phyloP scores from a whole-genome alignment of 2,329 filamentous ascomycete genomes.

The Ophiostoma tasmaniense region DNA sequence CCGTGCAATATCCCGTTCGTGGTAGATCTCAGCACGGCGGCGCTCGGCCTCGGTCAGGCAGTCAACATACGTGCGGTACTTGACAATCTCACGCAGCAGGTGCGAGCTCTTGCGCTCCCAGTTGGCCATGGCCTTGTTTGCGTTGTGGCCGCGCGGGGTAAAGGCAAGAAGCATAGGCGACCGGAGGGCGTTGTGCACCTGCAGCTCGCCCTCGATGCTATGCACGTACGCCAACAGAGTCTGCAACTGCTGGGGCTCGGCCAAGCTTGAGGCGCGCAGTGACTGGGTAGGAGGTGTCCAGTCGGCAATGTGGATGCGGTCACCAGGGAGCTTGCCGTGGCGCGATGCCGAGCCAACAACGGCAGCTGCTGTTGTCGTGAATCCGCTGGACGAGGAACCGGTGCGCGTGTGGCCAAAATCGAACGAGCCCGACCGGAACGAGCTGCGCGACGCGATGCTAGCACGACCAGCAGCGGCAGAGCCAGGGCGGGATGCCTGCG shows the following conservation, averaged over 20 bases:
- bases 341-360: not conserved
- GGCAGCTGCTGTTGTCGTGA: slow-evolving; percentile 22
- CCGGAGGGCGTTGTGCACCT: slow-evolving; percentile 80
- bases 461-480: slow-evolving; percentile 33
- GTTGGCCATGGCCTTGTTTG: slow-evolving; percentile 79
- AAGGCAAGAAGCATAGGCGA: slow-evolving; percentile 84
- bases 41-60: slow-evolving; percentile 62
- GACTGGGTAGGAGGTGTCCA: slow-evolving; percentile 87
- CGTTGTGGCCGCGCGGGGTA: slow-evolving; percentile 73
- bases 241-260: slow-evolving; percentile 72
- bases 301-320: slow-evolving; percentile 73
- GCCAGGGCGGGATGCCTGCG: slow-evolving; percentile 37
- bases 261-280: slow-evolving; percentile 71
- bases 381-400: slow-evolving; percentile 35
- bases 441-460: slow-evolving; percentile 28
- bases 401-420: slow-evolving; percentile 52
- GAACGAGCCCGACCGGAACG: slow-evolving; percentile 49
- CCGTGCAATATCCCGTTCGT: slow-evolving; percentile 45
- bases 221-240: slow-evolving; percentile 71
- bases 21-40: slow-evolving; percentile 63
- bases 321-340: slow-evolving; percentile 61
- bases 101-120: slow-evolving; percentile 97
- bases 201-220: slow-evolving; percentile 76
- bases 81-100: slow-evolving; percentile 85
- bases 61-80: slow-evolving; percentile 93